Percentiles rank a stretch among this genome's conserved stretches.
These are phyloP conservation scores for Fusarium pininemorale DNA, from an alignment of 2,329 filamentous ascomycete genomes.

Conservation along the genomic window DNA sequence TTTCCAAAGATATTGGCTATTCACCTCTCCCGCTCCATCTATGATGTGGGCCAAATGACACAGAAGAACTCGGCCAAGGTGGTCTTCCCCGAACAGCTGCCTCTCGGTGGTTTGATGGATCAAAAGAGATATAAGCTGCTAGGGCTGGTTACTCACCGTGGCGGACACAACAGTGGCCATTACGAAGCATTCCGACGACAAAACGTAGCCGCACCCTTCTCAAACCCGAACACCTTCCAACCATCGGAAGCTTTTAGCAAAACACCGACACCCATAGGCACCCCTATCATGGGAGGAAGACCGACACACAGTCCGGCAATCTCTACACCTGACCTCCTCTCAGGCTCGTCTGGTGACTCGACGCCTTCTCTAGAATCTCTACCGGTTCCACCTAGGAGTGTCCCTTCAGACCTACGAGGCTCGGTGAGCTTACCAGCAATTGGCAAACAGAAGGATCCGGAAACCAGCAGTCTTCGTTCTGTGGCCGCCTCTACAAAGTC, in stretches of 20 bases:
- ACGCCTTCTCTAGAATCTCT: constrained; percentile 51
- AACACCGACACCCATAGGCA: constrained; percentile 62
- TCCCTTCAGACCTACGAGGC: constrained; percentile 42
- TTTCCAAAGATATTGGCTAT: constrained; percentile 93
- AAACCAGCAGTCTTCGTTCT: constrained; percentile 63
- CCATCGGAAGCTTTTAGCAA: constrained; percentile 77
- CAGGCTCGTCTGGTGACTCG: constrained; percentile 47
- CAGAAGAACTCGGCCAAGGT: constrained; percentile 97
- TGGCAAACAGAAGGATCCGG: constrained; percentile 54
- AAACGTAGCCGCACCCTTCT: constrained; percentile 79
- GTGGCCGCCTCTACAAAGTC: constrained; percentile 66
- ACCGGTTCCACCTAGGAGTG: constrained; percentile 45
- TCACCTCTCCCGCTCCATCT: constrained; percentile 93
- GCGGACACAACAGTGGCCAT: constrained; percentile 94
- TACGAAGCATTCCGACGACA: constrained; percentile 97
- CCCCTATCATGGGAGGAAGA: constrained; percentile 55
- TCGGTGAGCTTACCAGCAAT: constrained; percentile 41
- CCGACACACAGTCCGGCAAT: constrained; percentile 53
- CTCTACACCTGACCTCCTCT: constrained; percentile 59
- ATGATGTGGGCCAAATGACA: constrained; percentile 77
- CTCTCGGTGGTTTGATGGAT: constrained; percentile 80
- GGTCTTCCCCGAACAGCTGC: constrained; percentile 85
- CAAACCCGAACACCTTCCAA: constrained; percentile 83
- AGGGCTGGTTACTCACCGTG: constrained; percentile 91
- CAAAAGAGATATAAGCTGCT: constrained; percentile 85